Evolutionary conservation across 1,139 yeast species (phyloP), one percentile per base, ranked within the genome.

Genomic region (Eremothecium cymbalariae): DNA sequence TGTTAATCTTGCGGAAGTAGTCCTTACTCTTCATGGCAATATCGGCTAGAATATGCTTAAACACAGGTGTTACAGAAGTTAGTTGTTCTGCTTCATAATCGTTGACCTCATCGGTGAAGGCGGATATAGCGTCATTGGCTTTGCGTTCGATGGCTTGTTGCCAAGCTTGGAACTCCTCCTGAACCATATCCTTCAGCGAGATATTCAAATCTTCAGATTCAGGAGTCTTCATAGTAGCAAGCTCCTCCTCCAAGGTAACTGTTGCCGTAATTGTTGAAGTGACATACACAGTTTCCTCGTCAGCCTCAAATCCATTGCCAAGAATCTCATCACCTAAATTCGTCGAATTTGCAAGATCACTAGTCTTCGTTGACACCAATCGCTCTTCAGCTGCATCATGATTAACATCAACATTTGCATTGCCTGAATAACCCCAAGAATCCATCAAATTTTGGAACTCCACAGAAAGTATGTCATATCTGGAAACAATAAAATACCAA

Each of bases 1-100:
- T 55, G 43, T 72, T 68, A 35, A 77, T 58, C 3, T 55, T 57
- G 38, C 64, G 63, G 52, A 74, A 77, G 29, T 67, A 65, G 12
- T 50, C 44, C 42, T 67, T 67, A 39, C 70, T 67, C 2, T 48
- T 48, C n/a, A 48, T 53, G 38, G 74, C 70, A 31, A 76, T 54
- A 1, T 52, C 42, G 41, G 65, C 66, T 35, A 77, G 58, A 18
- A 56, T 54, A 1, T 58, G 58, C 8, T 69, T 63, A 16, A 77
- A 50, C 2, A 48, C 42, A 4, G 66, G 66, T 34, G 60, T 62
- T 26, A 69, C 48, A 3, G 47, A 45, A 0, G 53, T 63, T 27
- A 68, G 53, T 18, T 60, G 59, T 2, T 43, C 42, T 4, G 59
- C 51, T 27, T 72, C 60, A 13, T 63, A 46, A 0, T 66, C 64